These are phyloP conservation scores for Yarrowia phangngaensis DNA, from an alignment of 805 yeast genomes.

Conservation along the genomic window DNA sequence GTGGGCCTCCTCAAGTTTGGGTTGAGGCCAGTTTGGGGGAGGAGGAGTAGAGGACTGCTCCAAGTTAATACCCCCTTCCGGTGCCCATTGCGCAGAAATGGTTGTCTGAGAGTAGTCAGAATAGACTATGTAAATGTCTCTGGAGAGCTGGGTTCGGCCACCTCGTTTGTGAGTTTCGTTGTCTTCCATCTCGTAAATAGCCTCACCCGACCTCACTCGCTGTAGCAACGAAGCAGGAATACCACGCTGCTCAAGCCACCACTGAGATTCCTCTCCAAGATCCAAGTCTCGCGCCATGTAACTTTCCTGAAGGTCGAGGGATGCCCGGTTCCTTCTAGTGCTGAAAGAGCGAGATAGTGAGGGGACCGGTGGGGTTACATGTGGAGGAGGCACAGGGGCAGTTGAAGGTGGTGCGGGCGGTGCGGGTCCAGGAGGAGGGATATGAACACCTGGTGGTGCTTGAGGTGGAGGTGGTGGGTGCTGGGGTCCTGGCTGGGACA, in stretches of 20 bases:
- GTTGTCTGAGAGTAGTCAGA: slow-evolving; percentile 67
- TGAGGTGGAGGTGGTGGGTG: slow-evolving; percentile 34
- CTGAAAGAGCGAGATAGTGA: slow-evolving; percentile 10
- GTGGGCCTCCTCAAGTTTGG: slow-evolving; percentile 49
- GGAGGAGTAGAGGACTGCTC: slow-evolving; percentile 41
- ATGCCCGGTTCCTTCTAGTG: slow-evolving; percentile 12
- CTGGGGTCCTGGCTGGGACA: slow-evolving; percentile 31
- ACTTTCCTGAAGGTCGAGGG: slow-evolving; percentile 10
- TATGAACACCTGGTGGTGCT: slow-evolving; percentile 29
- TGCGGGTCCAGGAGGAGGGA: slow-evolving; percentile 23
- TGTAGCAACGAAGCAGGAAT: slow-evolving; percentile 51
- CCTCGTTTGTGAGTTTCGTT: slow-evolving; percentile 54
- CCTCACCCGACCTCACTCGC: slow-evolving; percentile 46
- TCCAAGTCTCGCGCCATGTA: slow-evolving; percentile 38
- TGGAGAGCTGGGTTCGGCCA: slow-evolving; percentile 47
- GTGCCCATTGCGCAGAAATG: slow-evolving; percentile 56
- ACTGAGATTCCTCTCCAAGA: slow-evolving; percentile 43
- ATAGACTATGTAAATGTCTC: slow-evolving; percentile 69
- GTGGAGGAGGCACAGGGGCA: slow-evolving; percentile 33
- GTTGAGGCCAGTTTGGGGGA: slow-evolving; percentile 48
- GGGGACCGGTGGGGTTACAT: slow-evolving; percentile 34
- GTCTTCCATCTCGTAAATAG: slow-evolving; percentile 64
- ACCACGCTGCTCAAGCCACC: slow-evolving; percentile 63
- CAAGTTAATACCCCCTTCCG: slow-evolving; percentile 43
- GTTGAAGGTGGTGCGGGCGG: slow-evolving; percentile 31